These are phyloP conservation scores for Populus pruinosa DNA, from an alignment of 345 rosid species.

Conservation along the genomic window DNA sequence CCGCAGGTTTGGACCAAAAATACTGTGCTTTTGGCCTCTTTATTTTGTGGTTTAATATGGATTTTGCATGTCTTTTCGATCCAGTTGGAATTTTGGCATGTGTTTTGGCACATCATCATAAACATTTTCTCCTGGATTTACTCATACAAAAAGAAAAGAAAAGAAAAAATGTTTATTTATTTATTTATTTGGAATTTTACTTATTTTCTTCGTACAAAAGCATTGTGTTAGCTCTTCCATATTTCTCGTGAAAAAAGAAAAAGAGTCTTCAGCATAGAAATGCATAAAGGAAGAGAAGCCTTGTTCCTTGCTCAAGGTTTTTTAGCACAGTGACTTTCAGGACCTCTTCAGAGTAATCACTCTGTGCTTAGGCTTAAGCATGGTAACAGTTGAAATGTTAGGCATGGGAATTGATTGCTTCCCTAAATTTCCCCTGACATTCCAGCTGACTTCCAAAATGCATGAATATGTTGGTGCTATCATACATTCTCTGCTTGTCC, in stretches of 20 bases:
- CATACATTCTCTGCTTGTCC: background rate
- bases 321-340: slow-evolving; percentile 29
- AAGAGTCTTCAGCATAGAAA: background rate
- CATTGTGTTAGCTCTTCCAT: background rate
- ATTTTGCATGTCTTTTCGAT: background rate
- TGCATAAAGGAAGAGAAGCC: slow-evolving; percentile 27
- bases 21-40: background rate
- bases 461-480: background rate
- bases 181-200: background rate
- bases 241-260: background rate
- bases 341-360: slow-evolving; percentile 27
- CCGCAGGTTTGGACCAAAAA: slow-evolving; percentile 61
- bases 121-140: background rate
- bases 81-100: background rate
- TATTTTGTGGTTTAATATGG: background rate
- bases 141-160: background rate
- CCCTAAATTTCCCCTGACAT: slow-evolving; percentile 16
- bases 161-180: background rate
- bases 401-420: slow-evolving; percentile 8
- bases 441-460: background rate
- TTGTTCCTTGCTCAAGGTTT: slow-evolving; percentile 28
- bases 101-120: too few relatives aligned
- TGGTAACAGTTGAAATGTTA: slow-evolving; percentile 13
- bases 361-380: slow-evolving; percentile 8
- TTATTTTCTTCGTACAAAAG: background rate